Conservation (phyloP, 1,139 yeast genomes). For the Pneumocystis sp. region DNA sequence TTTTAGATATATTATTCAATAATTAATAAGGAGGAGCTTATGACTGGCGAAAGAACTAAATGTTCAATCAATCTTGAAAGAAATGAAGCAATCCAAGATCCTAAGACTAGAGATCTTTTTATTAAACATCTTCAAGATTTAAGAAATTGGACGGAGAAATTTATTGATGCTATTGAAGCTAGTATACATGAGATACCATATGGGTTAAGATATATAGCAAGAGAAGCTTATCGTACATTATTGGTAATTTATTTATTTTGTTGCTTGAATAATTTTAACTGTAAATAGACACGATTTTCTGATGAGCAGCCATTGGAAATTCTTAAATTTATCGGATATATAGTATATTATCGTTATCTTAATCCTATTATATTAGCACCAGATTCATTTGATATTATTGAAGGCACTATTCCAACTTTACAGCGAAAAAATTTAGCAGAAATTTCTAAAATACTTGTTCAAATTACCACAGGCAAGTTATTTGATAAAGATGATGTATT, state of each 20-base stretch:
- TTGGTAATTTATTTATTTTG: background rate
- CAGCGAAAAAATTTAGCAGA: constrained; percentile 42
- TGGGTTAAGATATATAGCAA: constrained; percentile 40
- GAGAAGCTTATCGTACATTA: constrained; percentile 20
- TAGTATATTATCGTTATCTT: constrained; percentile 48
- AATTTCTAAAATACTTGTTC: constrained; percentile 46
- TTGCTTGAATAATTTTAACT: constrained; percentile 15
- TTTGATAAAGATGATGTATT: constrained; percentile 50
- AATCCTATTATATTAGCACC: constrained; percentile 56
- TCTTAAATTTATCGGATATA: constrained; percentile 53
- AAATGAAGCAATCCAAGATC: constrained; percentile 64
- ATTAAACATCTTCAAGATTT: constrained; percentile 59
- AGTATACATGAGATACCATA: constrained; percentile 42
- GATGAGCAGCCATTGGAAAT: constrained; percentile 33
- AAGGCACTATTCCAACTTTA: constrained; percentile 19
- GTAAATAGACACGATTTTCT: constrained; percentile 35
- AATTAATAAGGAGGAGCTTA: constrained; percentile 35
- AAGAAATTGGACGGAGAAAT: constrained; percentile 53
- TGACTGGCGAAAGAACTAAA: constrained; percentile 29
- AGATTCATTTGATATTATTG: constrained; percentile 45
- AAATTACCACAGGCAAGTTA: constrained; percentile 50
- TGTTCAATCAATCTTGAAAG: constrained; percentile 36
- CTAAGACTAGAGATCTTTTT: constrained; percentile 52
- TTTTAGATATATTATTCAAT: constrained; percentile 30
- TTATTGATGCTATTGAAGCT: constrained; percentile 35